Percentiles rank a stretch among this genome's conserved stretches.
Conservation (phyloP, 208 protist species). For the Trypanosoma congolense region DNA sequence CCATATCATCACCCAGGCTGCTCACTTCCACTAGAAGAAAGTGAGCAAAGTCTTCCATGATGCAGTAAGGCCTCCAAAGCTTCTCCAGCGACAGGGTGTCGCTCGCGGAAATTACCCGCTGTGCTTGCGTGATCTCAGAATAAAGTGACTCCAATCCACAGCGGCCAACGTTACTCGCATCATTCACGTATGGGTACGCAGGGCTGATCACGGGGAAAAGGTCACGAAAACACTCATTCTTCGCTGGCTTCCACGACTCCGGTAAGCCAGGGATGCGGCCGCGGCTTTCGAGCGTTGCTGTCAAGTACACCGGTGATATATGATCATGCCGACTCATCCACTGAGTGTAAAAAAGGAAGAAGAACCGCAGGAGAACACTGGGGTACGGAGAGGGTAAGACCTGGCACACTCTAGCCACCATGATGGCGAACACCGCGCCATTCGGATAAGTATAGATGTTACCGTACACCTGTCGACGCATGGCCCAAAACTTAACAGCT, state of each 20-base stretch:
- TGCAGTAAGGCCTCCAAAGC: constrained; percentile 43
- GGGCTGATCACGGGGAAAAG: constrained; percentile 96
- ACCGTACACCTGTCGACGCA: constrained; percentile 90
- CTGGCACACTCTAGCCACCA: constrained; percentile 93
- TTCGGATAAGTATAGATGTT: constrained; percentile 95
- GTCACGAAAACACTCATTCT: constrained; percentile 47
- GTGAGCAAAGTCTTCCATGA: constrained; percentile 31
- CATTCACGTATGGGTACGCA: constrained; percentile 95
- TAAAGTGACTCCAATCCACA: constrained; percentile 62
- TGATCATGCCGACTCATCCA: constrained; percentile 52
- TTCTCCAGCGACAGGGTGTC: constrained; percentile 18
- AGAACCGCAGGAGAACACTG: constrained; percentile 78
- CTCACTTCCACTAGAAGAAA: constrained; percentile 59
- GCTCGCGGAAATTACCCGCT: constrained; percentile 23
- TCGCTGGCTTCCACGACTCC: constrained; percentile 40
- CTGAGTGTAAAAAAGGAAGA: constrained; percentile 76
- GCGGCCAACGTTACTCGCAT: constrained; percentile 85
- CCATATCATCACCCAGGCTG: constrained; percentile 16
- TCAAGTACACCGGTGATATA: constrained; percentile 66
- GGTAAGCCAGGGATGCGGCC: constrained; percentile 58
- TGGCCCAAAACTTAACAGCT: constrained; percentile 79
- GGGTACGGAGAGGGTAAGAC: constrained; percentile 80
- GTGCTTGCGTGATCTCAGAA: constrained; percentile 49
- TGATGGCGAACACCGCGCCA: constrained; percentile 93
- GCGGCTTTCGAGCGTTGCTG: constrained; percentile 16